Percentiles rank a stretch among this genome's conserved stretches.
phyloP scores from a whole-genome alignment of 208 protist species.

The Acanthamoeba royreba region DNA sequence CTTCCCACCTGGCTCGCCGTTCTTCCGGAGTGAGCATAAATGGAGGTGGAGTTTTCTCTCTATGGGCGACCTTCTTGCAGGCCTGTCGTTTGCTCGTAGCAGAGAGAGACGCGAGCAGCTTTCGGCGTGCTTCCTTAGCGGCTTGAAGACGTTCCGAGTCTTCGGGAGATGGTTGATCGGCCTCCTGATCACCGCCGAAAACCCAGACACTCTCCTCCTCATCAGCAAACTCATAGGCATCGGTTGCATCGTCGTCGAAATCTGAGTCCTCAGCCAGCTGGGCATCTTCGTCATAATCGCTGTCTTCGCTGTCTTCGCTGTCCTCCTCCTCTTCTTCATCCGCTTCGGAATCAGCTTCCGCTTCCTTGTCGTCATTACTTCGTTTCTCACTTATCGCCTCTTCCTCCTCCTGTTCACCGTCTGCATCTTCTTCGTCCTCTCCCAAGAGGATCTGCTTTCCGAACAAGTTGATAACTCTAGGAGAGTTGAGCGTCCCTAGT shows the following conservation, averaged over 20 bases:
- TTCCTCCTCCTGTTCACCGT: not conserved
- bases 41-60: too few species aligned
- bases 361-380: not conserved
- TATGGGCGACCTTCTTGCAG: too few species aligned
- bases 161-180: too few species aligned
- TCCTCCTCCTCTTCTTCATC: not conserved
- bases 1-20: too few species aligned
- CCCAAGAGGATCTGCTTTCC: not conserved
- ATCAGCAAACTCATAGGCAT: not conserved
- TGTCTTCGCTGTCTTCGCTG: not conserved
- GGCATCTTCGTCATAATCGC: too few species aligned
- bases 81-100: too few species aligned
- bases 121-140: not conserved
- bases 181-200: not conserved
- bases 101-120: too few species aligned
- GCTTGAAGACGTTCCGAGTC: too few species aligned
- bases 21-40: too few species aligned
- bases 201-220: not conserved
- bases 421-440: not conserved
- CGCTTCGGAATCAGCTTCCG: not conserved
- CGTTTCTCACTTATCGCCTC: not conserved
- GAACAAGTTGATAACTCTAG: not conserved
- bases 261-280: not conserved
- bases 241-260: not conserved
- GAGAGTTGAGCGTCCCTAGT: too few species aligned